A percentile compares a stretch with the other conserved stretches of the same genome.
phyloP scores from a whole-genome alignment of 1,284 basidiomycete genomes.

The Phlebopus sp. region DNA sequence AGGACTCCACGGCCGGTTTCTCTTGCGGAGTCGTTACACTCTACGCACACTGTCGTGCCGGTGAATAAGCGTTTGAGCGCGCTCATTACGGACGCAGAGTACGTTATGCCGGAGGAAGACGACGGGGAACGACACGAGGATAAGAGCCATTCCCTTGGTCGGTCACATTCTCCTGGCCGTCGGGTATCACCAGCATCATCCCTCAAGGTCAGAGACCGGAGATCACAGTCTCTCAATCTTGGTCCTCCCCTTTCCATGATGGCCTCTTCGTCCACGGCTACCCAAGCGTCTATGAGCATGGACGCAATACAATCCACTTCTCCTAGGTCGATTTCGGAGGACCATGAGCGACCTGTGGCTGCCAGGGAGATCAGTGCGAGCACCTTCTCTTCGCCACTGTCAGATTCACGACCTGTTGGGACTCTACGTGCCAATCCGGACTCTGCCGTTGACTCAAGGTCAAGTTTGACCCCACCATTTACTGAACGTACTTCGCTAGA shows the following conservation, averaged over 20 bases:
- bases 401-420: conserved; percentile 9
- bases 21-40: conserved; percentile 70
- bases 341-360: conserved; percentile 20
- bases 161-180: conserved; percentile 18
- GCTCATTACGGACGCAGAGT: conserved; percentile 62
- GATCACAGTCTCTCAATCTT: conserved; percentile 61
- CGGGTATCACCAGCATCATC: conserved; percentile 26
- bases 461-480: conserved; percentile 5
- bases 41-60: conserved; percentile 63
- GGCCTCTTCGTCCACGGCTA: conserved; percentile 22
- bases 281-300: conserved; percentile 32
- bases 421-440: conserved; percentile 15
- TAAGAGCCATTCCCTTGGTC: conserved; percentile 20
- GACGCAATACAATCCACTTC: conserved; percentile 31
- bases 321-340: conserved; percentile 30
- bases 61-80: conserved; percentile 64
- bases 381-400: conserved; percentile 22
- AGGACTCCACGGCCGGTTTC: conserved; percentile 68
- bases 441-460: conserved; percentile 14
- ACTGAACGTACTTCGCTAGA: conserved; percentile 33
- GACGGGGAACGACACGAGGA: conserved; percentile 38
- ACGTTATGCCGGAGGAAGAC: conserved; percentile 51
- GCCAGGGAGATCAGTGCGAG: conserved; percentile 14
- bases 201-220: conserved; percentile 46
- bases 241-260: conserved; percentile 34